Evolutionary conservation across 768 basidiomycete species (phyloP).

Genomic region (Dentipellis sp.): DNA sequence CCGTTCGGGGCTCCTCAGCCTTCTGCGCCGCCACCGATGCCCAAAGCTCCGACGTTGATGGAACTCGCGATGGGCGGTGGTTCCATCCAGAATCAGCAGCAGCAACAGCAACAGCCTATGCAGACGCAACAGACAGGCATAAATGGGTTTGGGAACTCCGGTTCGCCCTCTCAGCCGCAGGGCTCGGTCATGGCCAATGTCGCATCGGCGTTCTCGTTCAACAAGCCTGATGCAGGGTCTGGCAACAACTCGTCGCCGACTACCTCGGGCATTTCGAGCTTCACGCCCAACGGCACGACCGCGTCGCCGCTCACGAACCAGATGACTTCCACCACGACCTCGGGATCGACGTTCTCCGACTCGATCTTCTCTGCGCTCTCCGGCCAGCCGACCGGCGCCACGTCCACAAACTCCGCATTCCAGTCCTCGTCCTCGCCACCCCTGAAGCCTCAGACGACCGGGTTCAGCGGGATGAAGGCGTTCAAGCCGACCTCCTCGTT

Average conservation of each 20-base stretch:
- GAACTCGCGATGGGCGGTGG: slow-evolving; percentile 55
- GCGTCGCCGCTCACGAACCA: slow-evolving; percentile 3
- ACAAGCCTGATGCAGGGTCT: slow-evolving; percentile 22
- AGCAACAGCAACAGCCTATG: neutral
- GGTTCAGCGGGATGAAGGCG: slow-evolving; percentile 40
- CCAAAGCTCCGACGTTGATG: slow-evolving; percentile 72
- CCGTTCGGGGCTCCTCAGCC: slow-evolving; percentile 78
- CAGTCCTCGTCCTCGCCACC: slow-evolving; percentile 22
- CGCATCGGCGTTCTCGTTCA: slow-evolving; percentile 63
- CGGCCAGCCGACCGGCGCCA: slow-evolving; percentile 42
- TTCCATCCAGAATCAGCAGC: slow-evolving; percentile 15
- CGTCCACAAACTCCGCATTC: slow-evolving; percentile 13
- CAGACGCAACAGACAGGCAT: slow-evolving; percentile 6
- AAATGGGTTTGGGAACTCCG: neutral
- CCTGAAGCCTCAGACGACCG: slow-evolving; percentile 33
- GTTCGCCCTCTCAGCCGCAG: neutral
- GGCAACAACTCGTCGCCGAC: slow-evolving; percentile 10
- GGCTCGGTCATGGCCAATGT: slow-evolving; percentile 53
- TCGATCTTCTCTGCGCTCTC: slow-evolving; percentile 39
- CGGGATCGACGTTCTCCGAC: slow-evolving; percentile 34
- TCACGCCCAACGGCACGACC: neutral
- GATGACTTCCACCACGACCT: slow-evolving; percentile 27
- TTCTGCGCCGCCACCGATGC: slow-evolving; percentile 47
- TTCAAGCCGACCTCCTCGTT: slow-evolving; percentile 49
- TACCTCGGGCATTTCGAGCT: slow-evolving; percentile 1